Percentiles rank a stretch among this genome's conserved stretches.
These are phyloP conservation scores for Erucastrum elatum DNA, from an alignment of 345 rosid species.

Conservation along the genomic window DNA sequence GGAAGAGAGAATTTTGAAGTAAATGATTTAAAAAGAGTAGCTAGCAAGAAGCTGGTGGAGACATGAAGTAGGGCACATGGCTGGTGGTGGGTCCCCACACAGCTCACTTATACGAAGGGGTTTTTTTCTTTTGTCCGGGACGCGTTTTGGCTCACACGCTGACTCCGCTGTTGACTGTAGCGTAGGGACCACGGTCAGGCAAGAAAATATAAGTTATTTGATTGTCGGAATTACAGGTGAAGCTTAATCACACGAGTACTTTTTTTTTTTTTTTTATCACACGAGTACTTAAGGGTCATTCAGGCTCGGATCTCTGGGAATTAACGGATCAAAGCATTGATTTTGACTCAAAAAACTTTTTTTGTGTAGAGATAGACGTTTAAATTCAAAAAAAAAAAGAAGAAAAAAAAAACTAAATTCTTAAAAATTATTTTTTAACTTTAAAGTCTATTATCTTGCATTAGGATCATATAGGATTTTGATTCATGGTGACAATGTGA, in stretches of 20 bases:
- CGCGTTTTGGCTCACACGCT: slow-evolving; percentile 35
- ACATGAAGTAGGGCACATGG: slow-evolving; percentile 98
- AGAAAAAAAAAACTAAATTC: no score
- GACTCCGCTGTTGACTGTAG: slow-evolving; percentile 35
- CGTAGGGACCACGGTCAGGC: slow-evolving; percentile 24
- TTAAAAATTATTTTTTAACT: no score
- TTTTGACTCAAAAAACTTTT: no score
- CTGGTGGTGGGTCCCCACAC: slow-evolving; percentile 67
- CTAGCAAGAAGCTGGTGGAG: slow-evolving; percentile 76
- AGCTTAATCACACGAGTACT: not conserved
- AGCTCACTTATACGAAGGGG: slow-evolving; percentile 48
- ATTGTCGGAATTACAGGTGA: not conserved
- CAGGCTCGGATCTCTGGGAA: not conserved
- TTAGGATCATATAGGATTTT: no score
- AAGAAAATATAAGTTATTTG: slow-evolving; percentile 11
- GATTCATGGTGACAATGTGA: not conserved
- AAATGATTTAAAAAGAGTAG: not conserved
- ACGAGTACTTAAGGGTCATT: not conserved
- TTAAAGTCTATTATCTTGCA: no score
- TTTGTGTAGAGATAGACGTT: no score
- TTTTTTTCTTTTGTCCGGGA: slow-evolving; percentile 12
- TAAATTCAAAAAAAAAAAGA: no score
- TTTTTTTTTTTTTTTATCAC: no score
- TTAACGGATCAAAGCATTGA: no score
- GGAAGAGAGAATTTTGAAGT: not conserved